Base-by-base conservation (phyloP, 495 filamentous ascomycete species). In the Delitschia confertaspora region DNA sequence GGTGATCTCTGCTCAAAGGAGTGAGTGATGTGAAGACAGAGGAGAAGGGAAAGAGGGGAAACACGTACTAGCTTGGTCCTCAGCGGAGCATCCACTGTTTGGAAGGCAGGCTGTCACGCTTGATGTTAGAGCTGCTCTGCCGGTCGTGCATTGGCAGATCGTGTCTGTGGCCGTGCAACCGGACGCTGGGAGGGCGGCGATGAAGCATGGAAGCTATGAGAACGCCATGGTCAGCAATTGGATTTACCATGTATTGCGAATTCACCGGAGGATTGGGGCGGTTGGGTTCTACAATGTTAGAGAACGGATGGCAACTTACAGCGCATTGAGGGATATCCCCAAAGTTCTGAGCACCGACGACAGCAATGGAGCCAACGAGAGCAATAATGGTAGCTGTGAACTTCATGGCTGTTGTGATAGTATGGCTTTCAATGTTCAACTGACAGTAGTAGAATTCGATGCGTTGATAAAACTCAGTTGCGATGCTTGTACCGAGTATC, bases 71-170 rank as follows among this genome's bases (percentile, higher is more conserved):
- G 49, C 44, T n/a, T 43, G 29, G 21, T 60, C 57, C 9, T 38
- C 27, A 4, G 24, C 22, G 6, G 26, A 35, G 39, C 53, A 57
- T 26, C 32, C 49, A 17, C 24, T 9, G n/a, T n/a, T n/a, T 27
- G 51, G 47, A 4, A 64, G 32, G 35, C 61, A 64, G 2, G 38
- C 40, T 6, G 57, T 46, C 11, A 48, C 48, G 16, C 11, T 7
- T 1, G 33, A 22, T 6, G 46, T 42, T 51, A 65, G 62, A 20
- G 24, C 45, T 13, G 44, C 38, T 21, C 23, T n/a, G 25, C 55
- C 54, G 1, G 53, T 59, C 16, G 58, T 60, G 58, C 61, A 65
- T 37, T 61, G 58, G 57, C 61, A 65, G 5, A 41, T 31, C 26
- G 31, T 45, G 39, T 65, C 60, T 9, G 44, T 51, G 26, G 47